Evolutionary conservation across 2,329 filamentous ascomycete species (phyloP), one percentile per base, ranked within the genome.

Genomic region (Catunica adiposa): DNA sequence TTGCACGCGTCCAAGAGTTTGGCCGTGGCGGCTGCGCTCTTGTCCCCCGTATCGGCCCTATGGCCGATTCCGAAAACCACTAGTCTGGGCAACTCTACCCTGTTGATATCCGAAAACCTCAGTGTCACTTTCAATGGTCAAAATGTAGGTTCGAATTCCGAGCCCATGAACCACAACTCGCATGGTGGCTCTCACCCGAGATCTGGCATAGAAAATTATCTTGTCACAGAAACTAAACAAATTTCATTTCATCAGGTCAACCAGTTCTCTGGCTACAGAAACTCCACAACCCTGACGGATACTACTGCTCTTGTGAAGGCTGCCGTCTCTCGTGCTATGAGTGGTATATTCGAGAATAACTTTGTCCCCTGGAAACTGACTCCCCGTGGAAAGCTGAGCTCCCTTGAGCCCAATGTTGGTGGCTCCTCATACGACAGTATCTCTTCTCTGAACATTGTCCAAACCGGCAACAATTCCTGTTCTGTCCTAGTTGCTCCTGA

Each of bases 281-380:
- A 73, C 63, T 64, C 66, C 52, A 70, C 73, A 9, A 56, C 63
- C 26, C 58, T 64, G 54, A 69, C 75, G 59, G 70, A 63, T 62
- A 77, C 74, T 68, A 69, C 71, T 61, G 69, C 75, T 17, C 72
- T 83, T 25, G 75, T 83, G 52, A 69, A 73, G 61, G 73, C 70
- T 25, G 80, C 71, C 29, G 69, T 83, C 20, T 72, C 73, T n/a
- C 76, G 83, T 50, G 74, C 83, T 8, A 70, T 82, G 60, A 67
- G 74, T 23, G 77, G 75, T 57, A 79, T 90, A 56, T 84, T 89
- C 67, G 68, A 76, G 25, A 71, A 82, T 58, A 80, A 78, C 61
- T 80, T 89, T 59, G 76, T 87, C 15, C 86, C 87, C 0, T 92
- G 86, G 86, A 88, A 83, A 69, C 77, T 92, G 56, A 76, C 84